A percentile compares a stretch with the other conserved stretches of the same genome.
phyloP scores from a whole-genome alignment of 768 basidiomycete species.

The Serendipita vermifera region DNA sequence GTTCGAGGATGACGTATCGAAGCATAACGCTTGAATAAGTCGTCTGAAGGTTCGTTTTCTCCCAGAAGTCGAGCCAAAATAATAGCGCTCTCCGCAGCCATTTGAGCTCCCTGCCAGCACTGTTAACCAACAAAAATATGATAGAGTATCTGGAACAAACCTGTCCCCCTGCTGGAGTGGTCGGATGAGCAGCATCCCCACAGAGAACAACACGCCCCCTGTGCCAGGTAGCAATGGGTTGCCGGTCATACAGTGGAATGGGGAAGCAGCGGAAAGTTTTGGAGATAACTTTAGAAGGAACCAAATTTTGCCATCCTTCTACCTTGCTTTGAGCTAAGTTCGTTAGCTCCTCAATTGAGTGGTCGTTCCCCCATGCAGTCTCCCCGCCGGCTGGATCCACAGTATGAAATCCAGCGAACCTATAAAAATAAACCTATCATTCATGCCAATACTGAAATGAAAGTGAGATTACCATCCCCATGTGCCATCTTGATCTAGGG shows the following conservation, averaged over 20 bases:
- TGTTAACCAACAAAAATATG: too few species aligned
- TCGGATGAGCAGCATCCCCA: constrained; percentile 36
- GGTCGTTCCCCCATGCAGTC: constrained; percentile 20
- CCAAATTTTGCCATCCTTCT: too few species aligned
- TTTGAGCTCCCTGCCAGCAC: neutral
- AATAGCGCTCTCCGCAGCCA: neutral
- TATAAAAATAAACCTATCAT: constrained; percentile 14
- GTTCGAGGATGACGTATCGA: neutral
- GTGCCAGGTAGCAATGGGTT: constrained; percentile 30
- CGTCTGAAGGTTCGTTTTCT: neutral
- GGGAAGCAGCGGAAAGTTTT: too few species aligned
- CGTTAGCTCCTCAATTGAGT: too few species aligned
- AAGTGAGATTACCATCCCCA: neutral
- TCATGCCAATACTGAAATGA: neutral
- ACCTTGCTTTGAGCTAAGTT: too few species aligned
- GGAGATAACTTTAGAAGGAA: too few species aligned
- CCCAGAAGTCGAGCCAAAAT: neutral
- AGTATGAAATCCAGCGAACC: constrained; percentile 27
- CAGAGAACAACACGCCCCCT: constrained; percentile 30
- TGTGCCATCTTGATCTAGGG: constrained; percentile 11
- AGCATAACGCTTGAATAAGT: neutral
- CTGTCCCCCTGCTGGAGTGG: constrained; percentile 28
- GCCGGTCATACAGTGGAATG: constrained; percentile 36
- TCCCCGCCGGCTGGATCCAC: constrained; percentile 16
- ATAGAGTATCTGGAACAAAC: neutral